Conservation (phyloP, 495 filamentous ascomycete species). For the Penicillium turbatum region DNA sequence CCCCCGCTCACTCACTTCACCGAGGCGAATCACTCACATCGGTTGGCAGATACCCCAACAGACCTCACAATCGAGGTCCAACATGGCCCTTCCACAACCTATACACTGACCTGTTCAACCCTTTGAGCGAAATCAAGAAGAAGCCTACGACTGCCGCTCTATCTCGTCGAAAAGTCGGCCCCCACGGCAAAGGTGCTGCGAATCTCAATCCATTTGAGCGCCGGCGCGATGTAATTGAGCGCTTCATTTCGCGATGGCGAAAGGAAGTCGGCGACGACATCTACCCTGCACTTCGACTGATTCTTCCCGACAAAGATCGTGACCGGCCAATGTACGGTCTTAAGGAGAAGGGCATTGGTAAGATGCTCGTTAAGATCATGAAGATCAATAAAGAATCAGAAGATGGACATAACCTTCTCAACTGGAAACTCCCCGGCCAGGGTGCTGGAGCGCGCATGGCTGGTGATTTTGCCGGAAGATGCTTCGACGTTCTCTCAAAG, state of each 20-base stretch:
- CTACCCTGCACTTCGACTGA: slow-evolving; percentile 87
- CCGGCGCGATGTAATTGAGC: slow-evolving; percentile 78
- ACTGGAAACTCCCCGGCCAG: slow-evolving; percentile 88
- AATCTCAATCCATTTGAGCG: slow-evolving; percentile 74
- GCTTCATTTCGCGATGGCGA: slow-evolving; percentile 86
- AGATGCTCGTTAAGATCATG: slow-evolving; percentile 82
- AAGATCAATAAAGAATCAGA: slow-evolving; percentile 90
- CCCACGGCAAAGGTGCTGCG: slow-evolving; percentile 45
- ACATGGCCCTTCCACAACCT: slow-evolving; percentile 84
- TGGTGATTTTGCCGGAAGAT: slow-evolving; percentile 88
- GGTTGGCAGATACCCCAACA: slow-evolving; percentile 66
- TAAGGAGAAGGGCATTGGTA: slow-evolving; percentile 88
- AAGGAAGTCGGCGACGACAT: slow-evolving; percentile 85
- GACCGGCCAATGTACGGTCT: slow-evolving; percentile 92
- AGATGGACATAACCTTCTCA: slow-evolving; percentile 77
- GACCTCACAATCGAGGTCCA: slow-evolving; percentile 71
- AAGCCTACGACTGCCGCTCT: slow-evolving; percentile 53
- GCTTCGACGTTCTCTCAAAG: slow-evolving; percentile 81
- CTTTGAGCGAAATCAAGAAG: slow-evolving; percentile 78
- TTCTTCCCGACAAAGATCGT: slow-evolving; percentile 89
- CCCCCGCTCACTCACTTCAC: neutral
- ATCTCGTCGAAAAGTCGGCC: slow-evolving; percentile 50
- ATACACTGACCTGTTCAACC: slow-evolving; percentile 75
- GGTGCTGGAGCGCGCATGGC: slow-evolving; percentile 58
- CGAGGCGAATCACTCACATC: slow-evolving; percentile 22